Evolutionary conservation across 176 grass and related monocot species (phyloP).

Genomic region (Zea luxurians): DNA sequence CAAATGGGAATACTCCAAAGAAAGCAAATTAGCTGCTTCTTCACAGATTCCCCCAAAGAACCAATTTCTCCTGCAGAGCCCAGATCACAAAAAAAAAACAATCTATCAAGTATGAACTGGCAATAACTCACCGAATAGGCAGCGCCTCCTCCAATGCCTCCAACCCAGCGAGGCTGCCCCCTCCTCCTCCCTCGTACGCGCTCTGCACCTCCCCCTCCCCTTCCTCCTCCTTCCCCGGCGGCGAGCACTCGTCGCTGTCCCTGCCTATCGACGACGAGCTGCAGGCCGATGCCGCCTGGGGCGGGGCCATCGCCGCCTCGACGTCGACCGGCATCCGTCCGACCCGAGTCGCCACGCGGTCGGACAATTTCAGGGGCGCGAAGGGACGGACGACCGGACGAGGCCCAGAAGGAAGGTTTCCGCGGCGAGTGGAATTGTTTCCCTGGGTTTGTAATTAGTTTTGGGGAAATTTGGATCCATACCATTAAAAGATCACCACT

Average conservation of each 20-base stretch:
- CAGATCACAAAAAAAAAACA: not conserved
- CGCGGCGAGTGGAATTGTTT: conserved; percentile 7
- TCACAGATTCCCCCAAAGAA: too few relatives aligned
- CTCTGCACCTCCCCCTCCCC: conserved; percentile 62
- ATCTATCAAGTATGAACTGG: not conserved
- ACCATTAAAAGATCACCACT: too few relatives aligned
- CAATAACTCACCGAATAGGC: conserved; percentile 51
- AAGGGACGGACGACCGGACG: conserved; percentile 3
- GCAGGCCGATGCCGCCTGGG: not conserved
- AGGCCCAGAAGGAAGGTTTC: not conserved
- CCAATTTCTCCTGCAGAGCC: not conserved
- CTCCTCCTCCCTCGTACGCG: conserved; percentile 27
- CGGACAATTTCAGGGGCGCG: conserved; percentile 9
- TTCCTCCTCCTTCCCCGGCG: conserved; percentile 40
- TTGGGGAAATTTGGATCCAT: too few relatives aligned
- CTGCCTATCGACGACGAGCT: conserved; percentile 61
- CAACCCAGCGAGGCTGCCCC: conserved; percentile 29
- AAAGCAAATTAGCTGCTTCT: not conserved
- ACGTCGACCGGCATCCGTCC: conserved; percentile 45
- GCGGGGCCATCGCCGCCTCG: conserved; percentile 26
- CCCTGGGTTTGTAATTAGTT: not conserved
- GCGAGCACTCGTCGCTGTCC: conserved; percentile 51
- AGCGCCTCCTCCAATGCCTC: conserved; percentile 67
- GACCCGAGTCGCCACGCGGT: not conserved
- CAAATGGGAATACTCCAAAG: not conserved